Base-by-base conservation (phyloP, 1,284 basidiomycete genomes). In the Ceratobasidium sp. region DNA sequence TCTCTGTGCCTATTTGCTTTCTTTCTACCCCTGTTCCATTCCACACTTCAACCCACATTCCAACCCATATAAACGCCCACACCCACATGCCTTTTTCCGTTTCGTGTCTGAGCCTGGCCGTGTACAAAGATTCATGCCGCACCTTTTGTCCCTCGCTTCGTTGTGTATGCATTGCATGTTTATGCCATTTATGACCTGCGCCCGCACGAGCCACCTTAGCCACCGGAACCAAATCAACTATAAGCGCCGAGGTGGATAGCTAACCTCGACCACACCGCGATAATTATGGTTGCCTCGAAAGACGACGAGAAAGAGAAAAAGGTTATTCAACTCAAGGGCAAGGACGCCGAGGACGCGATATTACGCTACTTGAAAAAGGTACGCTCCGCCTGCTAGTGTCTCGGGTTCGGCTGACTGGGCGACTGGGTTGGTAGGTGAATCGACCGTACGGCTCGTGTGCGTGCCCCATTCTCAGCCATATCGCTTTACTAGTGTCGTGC, bases 351-450 rank as follows among this genome's bases (percentile, higher is more conserved):
- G 81, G 89, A 91, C 78, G 86, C 85, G 71, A 84, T 93, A 8
- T 83, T 92, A 51, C 87, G 90, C 77, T 94, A 94, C 81, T 83
- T 94, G 78, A 91, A 88, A 83, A 84, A 83, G 82, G 92, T 92
- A 75, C 59, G 79, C 46, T 58, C 48, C 16, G 5, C 37, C 24
- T 27, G 77, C 77, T 66, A 76, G 74, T 56, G 74, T 69, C 41
- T 61, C 37, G 37, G 11, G 5, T 58, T 24, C 34, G 54, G 54
- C 31, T n/a, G 13, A 34, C 34, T 74, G 34, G 64, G 53, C 51
- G 41, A 31, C 53, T 37, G 27, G 19, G 27, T 24, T 34, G 22
- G 51, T 43, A 77, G 76, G 69, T 74, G 46, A 77, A 79, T 74
- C 63, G 78, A n/a, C 77, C 78, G 22, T 77, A 76, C 64, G 76